Evolutionary conservation across 805 yeast species (phyloP).

Genomic region (Candida broadrunensis): DNA sequence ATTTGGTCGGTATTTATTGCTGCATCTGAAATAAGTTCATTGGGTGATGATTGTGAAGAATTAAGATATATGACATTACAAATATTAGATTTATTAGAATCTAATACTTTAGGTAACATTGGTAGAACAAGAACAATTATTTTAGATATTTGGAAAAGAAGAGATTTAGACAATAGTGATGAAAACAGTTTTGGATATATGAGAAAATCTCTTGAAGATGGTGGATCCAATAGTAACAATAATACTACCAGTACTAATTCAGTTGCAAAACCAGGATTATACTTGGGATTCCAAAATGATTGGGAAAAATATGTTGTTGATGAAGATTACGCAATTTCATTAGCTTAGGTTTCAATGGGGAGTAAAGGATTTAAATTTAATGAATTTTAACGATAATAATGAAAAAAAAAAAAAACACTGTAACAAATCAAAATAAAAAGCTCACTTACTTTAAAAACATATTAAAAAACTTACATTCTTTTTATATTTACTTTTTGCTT

Average conservation of each 20-base stretch:
- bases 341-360: slow-evolving; percentile 11
- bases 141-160: slow-evolving; percentile 23
- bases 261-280: slow-evolving; percentile 10
- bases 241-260: not conserved
- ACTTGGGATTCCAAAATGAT: slow-evolving; percentile 18
- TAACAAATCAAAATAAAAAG: too few relatives aligned
- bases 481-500: too few relatives aligned
- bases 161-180: slow-evolving; percentile 22
- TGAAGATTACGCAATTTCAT: slow-evolving; percentile 18
- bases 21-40: slow-evolving; percentile 21
- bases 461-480: too few relatives aligned
- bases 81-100: slow-evolving; percentile 21
- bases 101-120: slow-evolving; percentile 25
- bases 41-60: slow-evolving; percentile 21
- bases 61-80: slow-evolving; percentile 21
- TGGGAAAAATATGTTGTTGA: slow-evolving; percentile 31
- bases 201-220: slow-evolving; percentile 1
- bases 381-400: not conserved
- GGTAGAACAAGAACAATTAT: slow-evolving; percentile 19
- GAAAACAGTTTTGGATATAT: slow-evolving; percentile 14
- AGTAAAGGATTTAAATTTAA: not conserved
- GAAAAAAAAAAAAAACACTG: too few relatives aligned
- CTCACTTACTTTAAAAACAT: too few relatives aligned
- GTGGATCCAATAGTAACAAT: not conserved
- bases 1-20: slow-evolving; percentile 27